phyloP scores from a whole-genome alignment of 1,284 basidiomycete species.

The Ustilago sp. region DNA sequence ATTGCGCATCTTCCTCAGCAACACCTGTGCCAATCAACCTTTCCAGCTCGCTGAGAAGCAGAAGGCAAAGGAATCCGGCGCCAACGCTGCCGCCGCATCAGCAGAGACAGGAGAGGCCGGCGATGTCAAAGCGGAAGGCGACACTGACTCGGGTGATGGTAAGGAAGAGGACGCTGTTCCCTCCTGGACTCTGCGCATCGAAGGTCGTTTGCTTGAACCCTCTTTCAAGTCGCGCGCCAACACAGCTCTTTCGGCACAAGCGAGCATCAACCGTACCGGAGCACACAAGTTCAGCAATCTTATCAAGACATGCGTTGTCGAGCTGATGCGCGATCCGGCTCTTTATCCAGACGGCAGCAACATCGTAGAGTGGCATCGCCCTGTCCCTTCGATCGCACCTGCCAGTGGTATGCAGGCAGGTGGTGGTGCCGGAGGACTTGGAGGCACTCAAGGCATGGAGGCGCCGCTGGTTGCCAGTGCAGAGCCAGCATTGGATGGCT shows the following conservation, averaged over 20 bases:
- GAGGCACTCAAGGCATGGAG: slow-evolving; percentile 61
- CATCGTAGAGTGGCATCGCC: slow-evolving; percentile 71
- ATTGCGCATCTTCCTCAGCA: slow-evolving; percentile 86
- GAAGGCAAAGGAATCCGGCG: slow-evolving; percentile 47
- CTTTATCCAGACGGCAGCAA: slow-evolving; percentile 76
- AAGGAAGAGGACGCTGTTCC: slow-evolving; percentile 81
- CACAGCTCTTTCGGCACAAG: slow-evolving; percentile 62
- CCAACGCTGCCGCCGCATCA: slow-evolving; percentile 21
- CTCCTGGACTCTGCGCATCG: slow-evolving; percentile 88
- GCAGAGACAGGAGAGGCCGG: slow-evolving; percentile 31
- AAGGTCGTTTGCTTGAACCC: slow-evolving; percentile 81
- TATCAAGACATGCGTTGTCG: slow-evolving; percentile 85
- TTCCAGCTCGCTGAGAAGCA: slow-evolving; percentile 62
- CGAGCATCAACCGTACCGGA: slow-evolving; percentile 59
- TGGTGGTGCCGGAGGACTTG: slow-evolving; percentile 49
- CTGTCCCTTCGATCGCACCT: slow-evolving; percentile 63
- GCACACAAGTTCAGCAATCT: slow-evolving; percentile 83
- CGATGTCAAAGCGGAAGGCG: slow-evolving; percentile 32
- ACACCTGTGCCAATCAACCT: slow-evolving; percentile 84
- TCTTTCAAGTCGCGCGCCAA: slow-evolving; percentile 62
- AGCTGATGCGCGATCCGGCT: slow-evolving; percentile 84
- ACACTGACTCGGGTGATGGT: slow-evolving; percentile 24
- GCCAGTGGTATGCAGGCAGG: slow-evolving; percentile 61
- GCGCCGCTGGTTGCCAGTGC: slow-evolving; percentile 57
- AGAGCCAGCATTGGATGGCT: slow-evolving; percentile 77